Percentiles rank a stretch among this genome's conserved stretches.
Evolutionary conservation across 179 eudicot species (phyloP).

Genomic region (Vitellaria paradoxa): DNA sequence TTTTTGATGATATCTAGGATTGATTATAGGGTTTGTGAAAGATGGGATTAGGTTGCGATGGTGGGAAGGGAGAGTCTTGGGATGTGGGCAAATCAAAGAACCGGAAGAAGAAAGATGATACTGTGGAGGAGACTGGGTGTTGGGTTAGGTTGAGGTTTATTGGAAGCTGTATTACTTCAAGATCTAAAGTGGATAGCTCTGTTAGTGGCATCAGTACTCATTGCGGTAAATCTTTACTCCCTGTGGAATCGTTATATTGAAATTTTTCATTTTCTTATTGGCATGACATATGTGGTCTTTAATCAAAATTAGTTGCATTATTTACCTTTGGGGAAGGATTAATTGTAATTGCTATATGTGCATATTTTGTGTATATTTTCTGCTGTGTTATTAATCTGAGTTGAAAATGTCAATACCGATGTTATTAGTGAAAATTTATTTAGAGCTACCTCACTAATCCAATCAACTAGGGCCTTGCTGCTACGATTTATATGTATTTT

Average conservation of each 20-base stretch:
- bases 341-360: not conserved
- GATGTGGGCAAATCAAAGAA: slow-evolving; percentile 25
- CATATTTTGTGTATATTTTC: not conserved
- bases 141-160: slow-evolving; percentile 40
- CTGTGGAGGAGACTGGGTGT: slow-evolving; percentile 37
- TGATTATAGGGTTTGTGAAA: slow-evolving; percentile 22
- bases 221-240: slow-evolving; percentile 28
- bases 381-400: slow-evolving; percentile 1
- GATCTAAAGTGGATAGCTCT: slow-evolving; percentile 60
- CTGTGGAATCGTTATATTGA: not conserved
- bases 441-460: not conserved
- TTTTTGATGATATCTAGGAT: slow-evolving; percentile 6
- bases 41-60: slow-evolving; percentile 41
- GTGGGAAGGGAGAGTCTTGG: slow-evolving; percentile 28
- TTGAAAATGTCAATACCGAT: not conserved
- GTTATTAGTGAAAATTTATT: not conserved
- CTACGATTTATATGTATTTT: not conserved
- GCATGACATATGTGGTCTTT: not conserved
- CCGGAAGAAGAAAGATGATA: slow-evolving; percentile 27
- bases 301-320: not conserved
- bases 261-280: not conserved
- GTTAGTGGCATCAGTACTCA: slow-evolving; percentile 41
- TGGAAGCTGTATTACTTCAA: slow-evolving; percentile 50
- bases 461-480: not conserved
- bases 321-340: not conserved